Evolutionary conservation across 495 filamentous ascomycete species (phyloP), one percentile per base, ranked within the genome.

Genomic region (Lasiosphaeria hispida): DNA sequence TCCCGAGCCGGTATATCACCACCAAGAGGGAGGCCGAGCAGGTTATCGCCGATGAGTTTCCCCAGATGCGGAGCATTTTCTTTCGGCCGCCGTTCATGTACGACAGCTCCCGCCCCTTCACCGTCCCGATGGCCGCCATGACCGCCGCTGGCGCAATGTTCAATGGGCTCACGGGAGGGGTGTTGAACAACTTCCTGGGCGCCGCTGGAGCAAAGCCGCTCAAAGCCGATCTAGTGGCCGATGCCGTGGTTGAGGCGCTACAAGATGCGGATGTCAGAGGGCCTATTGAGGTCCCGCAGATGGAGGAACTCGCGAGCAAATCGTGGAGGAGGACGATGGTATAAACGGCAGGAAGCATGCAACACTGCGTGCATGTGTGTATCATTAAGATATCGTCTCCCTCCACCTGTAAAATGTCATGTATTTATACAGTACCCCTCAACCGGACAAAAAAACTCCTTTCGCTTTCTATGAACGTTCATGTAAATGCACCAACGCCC

Each of bases 1-100:
- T 98, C 50, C 94, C 94, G 17, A 64, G 71, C 9, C 82, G 94
- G 64, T 98, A 98, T 65, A 91, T 98, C 65, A 83, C 80, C 23
- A 96, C 93, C 14, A 98, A 98, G 72, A 75, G 94, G 47, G 90
- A 96, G 67, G 94, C 94, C 13, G 94, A 98, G 76, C 80, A 79
- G 36, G 81, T 84, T 8, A 93, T 98, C 62, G 75, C 85, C 33
- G 76, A 81, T 15, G 78, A 79, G 45, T 88, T 95, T 56, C 85
- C 89, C 0, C 70, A 76, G 30, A 84, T 97, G 81, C 83, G 94
- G 15, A 81, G 77, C 41, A 76, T 97, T 37, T 96, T 96, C 68
- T 75, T 96, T 50, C 83, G 93, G 11, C 83, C 95, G n/a, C 84
- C 84, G 5, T 91, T 97, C 69, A 77, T 98, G 73, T 98, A 91